Evolutionary conservation across 441 rosid genomes (phyloP).

Genomic region (Croton setiger): DNA sequence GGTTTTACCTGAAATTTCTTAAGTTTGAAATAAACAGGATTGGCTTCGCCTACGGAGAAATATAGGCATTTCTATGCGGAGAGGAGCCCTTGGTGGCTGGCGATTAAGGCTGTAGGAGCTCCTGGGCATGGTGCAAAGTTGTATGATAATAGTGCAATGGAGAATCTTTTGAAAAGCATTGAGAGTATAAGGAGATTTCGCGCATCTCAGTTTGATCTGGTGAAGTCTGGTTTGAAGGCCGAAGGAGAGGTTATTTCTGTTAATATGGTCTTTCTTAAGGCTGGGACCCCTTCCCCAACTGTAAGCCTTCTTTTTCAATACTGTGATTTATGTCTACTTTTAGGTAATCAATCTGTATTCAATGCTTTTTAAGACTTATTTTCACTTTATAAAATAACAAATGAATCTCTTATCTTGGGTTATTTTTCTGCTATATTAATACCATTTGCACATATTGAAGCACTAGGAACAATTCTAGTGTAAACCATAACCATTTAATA

Average conservation of each 20-base stretch:
- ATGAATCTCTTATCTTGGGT: not conserved
- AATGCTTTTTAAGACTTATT: not conserved
- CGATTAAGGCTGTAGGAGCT: constrained; percentile 78
- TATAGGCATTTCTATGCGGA: constrained; percentile 77
- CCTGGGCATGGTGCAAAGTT: constrained; percentile 98
- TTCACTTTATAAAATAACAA: not conserved
- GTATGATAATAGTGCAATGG: constrained; percentile 88
- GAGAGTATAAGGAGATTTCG: constrained; percentile 83
- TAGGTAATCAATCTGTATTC: not conserved
- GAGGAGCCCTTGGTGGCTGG: constrained; percentile 85
- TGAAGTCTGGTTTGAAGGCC: constrained; percentile 71
- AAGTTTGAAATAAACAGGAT: constrained; percentile 41
- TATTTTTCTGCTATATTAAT: not conserved
- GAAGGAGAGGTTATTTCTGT: constrained; percentile 92
- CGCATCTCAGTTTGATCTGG: constrained; percentile 84
- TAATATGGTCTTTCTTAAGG: constrained; percentile 77
- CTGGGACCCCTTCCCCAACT: constrained; percentile 93
- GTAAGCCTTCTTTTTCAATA: constrained; percentile 41
- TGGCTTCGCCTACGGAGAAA: constrained; percentile 62
- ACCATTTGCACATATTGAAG: not conserved
- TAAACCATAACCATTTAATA: too few species aligned
- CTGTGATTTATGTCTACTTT: too few species aligned
- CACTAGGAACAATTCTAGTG: not conserved
- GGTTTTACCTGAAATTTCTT: not conserved
- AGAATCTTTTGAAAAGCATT: constrained; percentile 81